Conservation (phyloP, 805 yeast genomes). For the Nakazawaea molendinolei region DNA sequence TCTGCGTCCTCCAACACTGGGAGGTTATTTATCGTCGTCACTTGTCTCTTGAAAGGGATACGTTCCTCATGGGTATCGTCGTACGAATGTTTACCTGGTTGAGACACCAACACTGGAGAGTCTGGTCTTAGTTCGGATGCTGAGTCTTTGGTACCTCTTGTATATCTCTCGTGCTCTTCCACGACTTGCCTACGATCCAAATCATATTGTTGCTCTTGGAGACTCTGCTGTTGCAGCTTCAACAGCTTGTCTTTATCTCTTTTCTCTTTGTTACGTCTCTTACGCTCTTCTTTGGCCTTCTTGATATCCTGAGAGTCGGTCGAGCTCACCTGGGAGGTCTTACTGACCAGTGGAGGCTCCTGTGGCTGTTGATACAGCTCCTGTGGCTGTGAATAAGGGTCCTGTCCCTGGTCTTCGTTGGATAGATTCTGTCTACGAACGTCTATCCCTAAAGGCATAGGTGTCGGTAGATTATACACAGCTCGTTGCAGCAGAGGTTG, state of each 20-base stretch:
- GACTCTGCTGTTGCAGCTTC: conserved; percentile 9
- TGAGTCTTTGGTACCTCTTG: too few species aligned
- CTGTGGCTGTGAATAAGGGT: background rate
- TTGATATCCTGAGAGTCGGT: too few species aligned
- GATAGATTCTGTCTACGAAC: conserved; percentile 15
- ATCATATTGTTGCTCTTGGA: conserved; percentile 10
- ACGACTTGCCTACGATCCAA: conserved; percentile 3
- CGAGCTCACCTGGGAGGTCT: too few species aligned
- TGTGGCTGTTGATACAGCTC: background rate
- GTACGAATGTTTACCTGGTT: conserved; percentile 1
- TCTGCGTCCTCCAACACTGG: conserved; percentile 34
- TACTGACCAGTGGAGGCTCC: background rate
- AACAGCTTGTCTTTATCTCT: conserved; percentile 20
- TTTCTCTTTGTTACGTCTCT: conserved; percentile 13
- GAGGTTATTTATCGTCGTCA: conserved; percentile 26
- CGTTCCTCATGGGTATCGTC: conserved; percentile 7
- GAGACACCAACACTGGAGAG: background rate
- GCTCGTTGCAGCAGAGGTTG: conserved; percentile 5
- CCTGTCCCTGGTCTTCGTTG: conserved; percentile 12
- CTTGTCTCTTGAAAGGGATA: conserved; percentile 8
- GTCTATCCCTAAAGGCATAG: conserved; percentile 17
- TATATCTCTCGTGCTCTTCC: conserved; percentile 8
- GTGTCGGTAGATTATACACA: conserved; percentile 15
- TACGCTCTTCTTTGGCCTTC: conserved; percentile 10
- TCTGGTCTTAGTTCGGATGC: too few species aligned